Percentiles rank a stretch among this genome's conserved stretches.
These are phyloP conservation scores for Acanthamoeba lenticulata DNA, from an alignment of 208 protist species.

Conservation along the genomic window DNA sequence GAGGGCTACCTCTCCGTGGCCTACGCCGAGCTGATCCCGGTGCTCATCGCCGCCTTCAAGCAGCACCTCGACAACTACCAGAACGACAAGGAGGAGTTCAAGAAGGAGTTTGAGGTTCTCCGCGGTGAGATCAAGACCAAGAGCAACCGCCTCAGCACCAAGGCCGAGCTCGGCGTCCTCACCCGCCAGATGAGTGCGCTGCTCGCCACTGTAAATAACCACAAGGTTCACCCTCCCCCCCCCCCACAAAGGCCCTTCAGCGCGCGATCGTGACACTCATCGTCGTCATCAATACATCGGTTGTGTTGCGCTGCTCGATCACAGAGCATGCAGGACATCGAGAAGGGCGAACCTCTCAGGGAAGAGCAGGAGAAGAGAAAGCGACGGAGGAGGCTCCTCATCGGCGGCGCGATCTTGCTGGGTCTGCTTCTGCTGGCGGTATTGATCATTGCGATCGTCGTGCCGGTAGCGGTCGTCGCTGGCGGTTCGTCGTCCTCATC, in stretches of 20 bases:
- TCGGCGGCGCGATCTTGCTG: neutral
- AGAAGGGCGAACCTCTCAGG: neutral
- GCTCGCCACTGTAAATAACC: slow-evolving; percentile 4
- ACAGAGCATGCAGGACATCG: neutral
- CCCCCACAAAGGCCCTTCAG: neutral
- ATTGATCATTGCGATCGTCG: neutral
- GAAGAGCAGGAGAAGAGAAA: neutral
- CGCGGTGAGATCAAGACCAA: slow-evolving; percentile 5
- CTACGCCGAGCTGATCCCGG: slow-evolving; percentile 9
- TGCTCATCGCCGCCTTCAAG: slow-evolving; percentile 19
- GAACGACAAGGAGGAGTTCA: slow-evolving; percentile 25
- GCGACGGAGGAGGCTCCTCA: neutral
- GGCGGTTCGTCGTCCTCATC: neutral
- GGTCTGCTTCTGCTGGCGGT: neutral
- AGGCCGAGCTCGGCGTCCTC: neutral
- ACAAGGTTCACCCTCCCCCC: neutral
- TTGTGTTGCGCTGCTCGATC: neutral
- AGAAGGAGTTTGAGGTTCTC: slow-evolving; percentile 15
- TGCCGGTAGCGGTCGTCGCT: neutral
- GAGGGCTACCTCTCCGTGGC: neutral
- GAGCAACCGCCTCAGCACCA: slow-evolving; percentile 2
- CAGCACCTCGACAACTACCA: slow-evolving; percentile 26
- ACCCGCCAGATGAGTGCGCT: neutral
- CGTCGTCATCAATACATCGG: too few relatives aligned
- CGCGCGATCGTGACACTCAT: neutral